Conservation (phyloP, 352 stramenopile genomes). For the Pythium dissotocum region DNA sequence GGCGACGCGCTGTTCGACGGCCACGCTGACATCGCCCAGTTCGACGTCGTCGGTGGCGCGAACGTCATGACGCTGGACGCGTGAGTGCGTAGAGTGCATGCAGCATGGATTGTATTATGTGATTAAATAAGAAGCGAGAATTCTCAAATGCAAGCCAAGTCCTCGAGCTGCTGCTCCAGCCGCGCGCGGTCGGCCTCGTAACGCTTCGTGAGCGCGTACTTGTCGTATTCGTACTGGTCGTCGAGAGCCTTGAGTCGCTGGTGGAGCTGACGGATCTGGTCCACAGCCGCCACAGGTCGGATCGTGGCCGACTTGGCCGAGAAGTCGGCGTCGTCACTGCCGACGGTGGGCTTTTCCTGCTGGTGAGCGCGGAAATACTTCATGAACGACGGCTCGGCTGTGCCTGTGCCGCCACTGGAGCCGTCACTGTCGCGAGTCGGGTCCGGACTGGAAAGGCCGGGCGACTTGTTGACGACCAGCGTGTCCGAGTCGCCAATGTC, state of each 20-base stretch:
- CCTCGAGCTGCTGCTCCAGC: slow-evolving; percentile 55
- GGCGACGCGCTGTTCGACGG: slow-evolving; percentile 49
- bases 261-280: slow-evolving; percentile 32
- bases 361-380: slow-evolving; percentile 72
- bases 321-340: slow-evolving; percentile 6
- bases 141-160: slow-evolving; percentile 28
- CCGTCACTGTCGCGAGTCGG: slow-evolving; percentile 3
- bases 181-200: slow-evolving; percentile 50
- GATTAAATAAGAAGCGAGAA: background rate
- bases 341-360: slow-evolving; percentile 19
- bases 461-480: slow-evolving; percentile 17
- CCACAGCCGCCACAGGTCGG: slow-evolving; percentile 11
- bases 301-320: slow-evolving; percentile 26
- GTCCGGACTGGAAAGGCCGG: background rate
- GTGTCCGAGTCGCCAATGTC: slow-evolving; percentile 22
- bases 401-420: background rate
- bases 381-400: slow-evolving; percentile 75
- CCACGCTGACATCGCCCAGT: slow-evolving; percentile 70
- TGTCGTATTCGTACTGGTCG: slow-evolving; percentile 47
- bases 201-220: slow-evolving; percentile 34
- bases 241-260: slow-evolving; percentile 61
- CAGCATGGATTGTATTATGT: background rate
- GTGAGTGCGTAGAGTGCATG: slow-evolving; percentile 20
- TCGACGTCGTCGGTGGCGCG: slow-evolving; percentile 72
- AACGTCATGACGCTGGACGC: slow-evolving; percentile 86